phyloP scores from a whole-genome alignment of 441 rosid species.

The Biscutella auriculata region DNA sequence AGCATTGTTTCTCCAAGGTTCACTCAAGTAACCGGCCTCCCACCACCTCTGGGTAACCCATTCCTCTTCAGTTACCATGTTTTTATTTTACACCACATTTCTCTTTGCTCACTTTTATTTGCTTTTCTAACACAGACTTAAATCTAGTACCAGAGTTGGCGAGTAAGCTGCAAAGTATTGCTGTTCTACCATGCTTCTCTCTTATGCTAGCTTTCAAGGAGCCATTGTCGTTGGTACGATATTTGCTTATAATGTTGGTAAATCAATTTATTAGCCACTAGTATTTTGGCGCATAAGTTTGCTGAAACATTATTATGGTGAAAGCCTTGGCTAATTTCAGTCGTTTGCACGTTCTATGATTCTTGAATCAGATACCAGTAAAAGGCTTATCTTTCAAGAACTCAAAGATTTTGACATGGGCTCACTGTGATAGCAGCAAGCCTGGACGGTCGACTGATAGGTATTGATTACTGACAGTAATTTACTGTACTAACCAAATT shows the following conservation, averaged over 20 bases:
- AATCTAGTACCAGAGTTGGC: conserved; percentile 39
- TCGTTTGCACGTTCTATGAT: background rate
- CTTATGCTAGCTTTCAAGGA: conserved; percentile 72
- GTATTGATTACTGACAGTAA: too few relatives aligned
- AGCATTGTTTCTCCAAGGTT: conserved; percentile 49
- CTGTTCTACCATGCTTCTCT: conserved; percentile 60
- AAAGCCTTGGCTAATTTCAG: background rate
- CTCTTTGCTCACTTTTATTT: background rate
- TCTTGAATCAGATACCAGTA: conserved; percentile 44
- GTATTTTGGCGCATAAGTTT: background rate
- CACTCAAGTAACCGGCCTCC: conserved; percentile 40
- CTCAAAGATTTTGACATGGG: conserved; percentile 57
- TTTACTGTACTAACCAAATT: background rate
- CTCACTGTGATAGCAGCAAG: conserved; percentile 65
- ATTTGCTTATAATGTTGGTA: background rate
- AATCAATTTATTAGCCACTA: background rate
- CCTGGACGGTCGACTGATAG: conserved; percentile 58
- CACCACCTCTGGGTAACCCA: conserved; percentile 50
- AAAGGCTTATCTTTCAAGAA: conserved; percentile 55
- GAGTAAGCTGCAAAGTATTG: conserved; percentile 41
- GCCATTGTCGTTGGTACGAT: conserved; percentile 54
- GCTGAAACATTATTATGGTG: background rate
- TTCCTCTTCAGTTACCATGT: background rate
- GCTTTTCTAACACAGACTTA: conserved; percentile 40
- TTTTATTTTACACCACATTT: background rate